A percentile compares a stretch with the other conserved stretches of the same genome.
Conservation (phyloP, 164 flowering plant species). For the Magnolia kwangsiensis region DNA sequence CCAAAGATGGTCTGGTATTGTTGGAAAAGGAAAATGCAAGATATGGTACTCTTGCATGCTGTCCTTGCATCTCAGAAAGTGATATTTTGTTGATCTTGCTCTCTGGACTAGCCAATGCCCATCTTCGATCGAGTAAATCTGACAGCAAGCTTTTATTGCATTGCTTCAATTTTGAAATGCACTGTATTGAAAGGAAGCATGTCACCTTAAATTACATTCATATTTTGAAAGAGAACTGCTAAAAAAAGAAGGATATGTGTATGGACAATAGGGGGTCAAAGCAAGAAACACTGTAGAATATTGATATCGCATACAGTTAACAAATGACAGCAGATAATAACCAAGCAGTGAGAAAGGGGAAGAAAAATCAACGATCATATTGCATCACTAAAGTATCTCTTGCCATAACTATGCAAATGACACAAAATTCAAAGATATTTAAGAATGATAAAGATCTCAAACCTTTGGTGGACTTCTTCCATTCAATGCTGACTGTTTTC, state of each 20-base stretch:
- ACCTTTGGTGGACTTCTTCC: no score
- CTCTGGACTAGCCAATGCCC: conserved; percentile 63
- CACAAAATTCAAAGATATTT: no score
- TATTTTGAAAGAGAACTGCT: neutral
- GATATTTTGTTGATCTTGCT: conserved; percentile 59
- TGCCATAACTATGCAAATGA: no score
- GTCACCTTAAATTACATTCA: neutral
- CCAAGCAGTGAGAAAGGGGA: neutral
- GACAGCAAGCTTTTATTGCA: conserved; percentile 33
- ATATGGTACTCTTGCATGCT: conserved; percentile 16
- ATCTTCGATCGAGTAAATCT: conserved; percentile 66
- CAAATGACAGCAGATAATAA: neutral
- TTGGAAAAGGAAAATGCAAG: conserved; percentile 33
- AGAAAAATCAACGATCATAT: neutral
- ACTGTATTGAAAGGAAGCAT: neutral
- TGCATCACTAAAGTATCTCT: neutral
- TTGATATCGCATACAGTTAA: neutral
- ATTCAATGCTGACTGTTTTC: no score
- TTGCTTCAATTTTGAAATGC: conserved; percentile 13
- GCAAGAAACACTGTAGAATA: neutral
- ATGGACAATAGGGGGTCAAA: neutral
- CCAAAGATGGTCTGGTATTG: conserved; percentile 39
- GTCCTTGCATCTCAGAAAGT: conserved; percentile 25
- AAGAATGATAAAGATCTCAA: no score
- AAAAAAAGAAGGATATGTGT: neutral